phyloP scores from a whole-genome alignment of 306 rosid genomes.

The Hippophae gyantsensis region DNA sequence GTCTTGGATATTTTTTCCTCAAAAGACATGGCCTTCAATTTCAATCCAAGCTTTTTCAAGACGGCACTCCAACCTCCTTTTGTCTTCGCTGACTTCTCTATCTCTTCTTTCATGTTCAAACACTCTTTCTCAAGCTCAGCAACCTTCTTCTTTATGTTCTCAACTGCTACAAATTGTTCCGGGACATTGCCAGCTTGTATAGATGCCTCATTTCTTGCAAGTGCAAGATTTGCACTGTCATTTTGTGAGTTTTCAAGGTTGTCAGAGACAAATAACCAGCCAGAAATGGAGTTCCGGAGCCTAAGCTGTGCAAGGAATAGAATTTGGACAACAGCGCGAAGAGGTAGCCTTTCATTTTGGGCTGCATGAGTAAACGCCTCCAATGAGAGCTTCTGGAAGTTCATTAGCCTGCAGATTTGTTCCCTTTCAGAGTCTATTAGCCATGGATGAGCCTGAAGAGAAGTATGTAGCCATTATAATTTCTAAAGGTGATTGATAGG shows the following conservation, averaged over 20 bases:
- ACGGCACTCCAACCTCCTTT: conserved; percentile 60
- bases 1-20: conserved; percentile 33
- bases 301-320: conserved; percentile 82
- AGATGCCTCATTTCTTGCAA: conserved; percentile 25
- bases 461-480: background rate
- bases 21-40: conserved; percentile 36
- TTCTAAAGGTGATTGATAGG: too few species aligned
- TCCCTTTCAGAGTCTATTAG: conserved; percentile 77
- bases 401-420: conserved; percentile 73
- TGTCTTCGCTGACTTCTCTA: conserved; percentile 67
- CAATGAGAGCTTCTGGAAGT: conserved; percentile 85
- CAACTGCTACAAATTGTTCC: conserved; percentile 30
- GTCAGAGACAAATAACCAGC: conserved; percentile 74
- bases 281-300: conserved; percentile 68
- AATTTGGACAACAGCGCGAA: conserved; percentile 72
- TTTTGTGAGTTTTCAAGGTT: conserved; percentile 48
- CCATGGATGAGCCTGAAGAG: conserved; percentile 64
- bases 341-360: conserved; percentile 84
- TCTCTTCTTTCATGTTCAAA: conserved; percentile 57
- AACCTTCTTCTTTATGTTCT: conserved; percentile 50
- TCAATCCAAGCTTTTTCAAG: conserved; percentile 49
- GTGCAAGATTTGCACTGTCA: conserved; percentile 38
- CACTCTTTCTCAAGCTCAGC: conserved; percentile 75
- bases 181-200: conserved; percentile 12
- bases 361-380: conserved; percentile 96